Conservation (phyloP, 164 flowering plant genomes). For the Euptelea pleiosperma region DNA sequence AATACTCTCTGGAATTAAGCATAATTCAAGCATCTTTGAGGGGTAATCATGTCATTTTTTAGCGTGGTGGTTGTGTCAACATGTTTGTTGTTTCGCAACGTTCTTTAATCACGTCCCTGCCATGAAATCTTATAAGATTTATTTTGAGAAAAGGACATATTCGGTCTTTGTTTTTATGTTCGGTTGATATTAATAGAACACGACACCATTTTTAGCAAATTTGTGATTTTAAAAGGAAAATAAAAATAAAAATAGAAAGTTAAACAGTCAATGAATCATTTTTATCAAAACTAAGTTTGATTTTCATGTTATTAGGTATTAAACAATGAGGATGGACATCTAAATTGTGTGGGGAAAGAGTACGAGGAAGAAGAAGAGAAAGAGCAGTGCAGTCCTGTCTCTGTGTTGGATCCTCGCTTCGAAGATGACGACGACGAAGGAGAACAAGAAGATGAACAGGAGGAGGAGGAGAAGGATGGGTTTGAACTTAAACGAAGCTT, state of each 20-base stretch:
- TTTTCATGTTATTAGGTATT: conserved; percentile 15
- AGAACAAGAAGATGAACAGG: conserved; percentile 20
- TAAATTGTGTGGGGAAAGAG: conserved; percentile 18
- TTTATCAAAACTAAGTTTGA: background rate
- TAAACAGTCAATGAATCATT: conserved; percentile 5
- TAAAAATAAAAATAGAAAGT: background rate
- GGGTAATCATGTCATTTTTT: background rate
- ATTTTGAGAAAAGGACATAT: conserved; percentile 26
- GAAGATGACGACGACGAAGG: conserved; percentile 44
- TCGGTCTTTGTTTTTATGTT: conserved; percentile 18
- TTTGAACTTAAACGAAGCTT: conserved; percentile 63
- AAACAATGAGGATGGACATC: conserved; percentile 18
- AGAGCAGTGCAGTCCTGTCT: conserved; percentile 89
- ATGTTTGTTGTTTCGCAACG: conserved; percentile 10
- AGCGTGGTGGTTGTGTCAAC: background rate
- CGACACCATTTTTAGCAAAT: background rate
- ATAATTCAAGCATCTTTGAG: background rate
- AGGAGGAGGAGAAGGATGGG: conserved; percentile 26
- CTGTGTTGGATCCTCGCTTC: conserved; percentile 76
- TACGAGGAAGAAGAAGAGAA: conserved; percentile 64
- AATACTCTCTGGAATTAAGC: too few species aligned
- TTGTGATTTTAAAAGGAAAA: too few species aligned
- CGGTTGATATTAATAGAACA: conserved; percentile 1
- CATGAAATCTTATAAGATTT: conserved; percentile 19
- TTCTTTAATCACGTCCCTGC: conserved; percentile 30